Conservation (phyloP, 106 monocot species). For the Dendrobium huoshanense region DNA sequence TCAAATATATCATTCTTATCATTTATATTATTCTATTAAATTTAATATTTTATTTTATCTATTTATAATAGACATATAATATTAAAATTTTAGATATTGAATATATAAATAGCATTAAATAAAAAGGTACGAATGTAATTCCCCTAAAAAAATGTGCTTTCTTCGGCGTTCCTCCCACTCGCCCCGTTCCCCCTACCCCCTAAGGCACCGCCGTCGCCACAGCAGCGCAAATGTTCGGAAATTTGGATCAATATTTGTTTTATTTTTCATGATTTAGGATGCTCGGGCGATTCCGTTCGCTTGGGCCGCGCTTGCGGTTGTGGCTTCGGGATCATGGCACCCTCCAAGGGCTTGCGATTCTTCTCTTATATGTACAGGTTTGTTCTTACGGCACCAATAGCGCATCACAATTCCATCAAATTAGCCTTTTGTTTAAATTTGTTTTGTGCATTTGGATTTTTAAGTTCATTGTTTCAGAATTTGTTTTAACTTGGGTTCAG, state of each 20-base stretch:
- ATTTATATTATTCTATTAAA: no score
- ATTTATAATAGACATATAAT: no score
- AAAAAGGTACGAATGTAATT: no score
- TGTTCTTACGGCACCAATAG: neutral
- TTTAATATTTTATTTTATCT: no score
- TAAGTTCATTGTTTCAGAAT: neutral
- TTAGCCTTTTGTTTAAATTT: neutral
- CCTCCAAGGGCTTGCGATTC: conserved; percentile 54
- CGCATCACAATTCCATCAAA: neutral
- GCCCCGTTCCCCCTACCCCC: no score
- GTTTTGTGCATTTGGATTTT: neutral
- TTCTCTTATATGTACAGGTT: conserved; percentile 84
- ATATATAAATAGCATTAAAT: no score
- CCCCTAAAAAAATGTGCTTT: no score
- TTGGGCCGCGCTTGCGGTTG: conserved; percentile 51
- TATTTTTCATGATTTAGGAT: neutral
- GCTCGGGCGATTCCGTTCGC: conserved; percentile 24
- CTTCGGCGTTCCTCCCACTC: no score
- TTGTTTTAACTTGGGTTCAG: neutral
- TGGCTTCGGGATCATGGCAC: conserved; percentile 75
- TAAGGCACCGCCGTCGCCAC: no score
- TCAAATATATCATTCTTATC: no score
- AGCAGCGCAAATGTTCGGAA: neutral
- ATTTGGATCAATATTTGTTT: neutral
- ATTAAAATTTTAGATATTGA: no score